Evolutionary conservation across 495 filamentous ascomycete genomes (phyloP).

Genomic region (Penicillium cosmopolitanum): DNA sequence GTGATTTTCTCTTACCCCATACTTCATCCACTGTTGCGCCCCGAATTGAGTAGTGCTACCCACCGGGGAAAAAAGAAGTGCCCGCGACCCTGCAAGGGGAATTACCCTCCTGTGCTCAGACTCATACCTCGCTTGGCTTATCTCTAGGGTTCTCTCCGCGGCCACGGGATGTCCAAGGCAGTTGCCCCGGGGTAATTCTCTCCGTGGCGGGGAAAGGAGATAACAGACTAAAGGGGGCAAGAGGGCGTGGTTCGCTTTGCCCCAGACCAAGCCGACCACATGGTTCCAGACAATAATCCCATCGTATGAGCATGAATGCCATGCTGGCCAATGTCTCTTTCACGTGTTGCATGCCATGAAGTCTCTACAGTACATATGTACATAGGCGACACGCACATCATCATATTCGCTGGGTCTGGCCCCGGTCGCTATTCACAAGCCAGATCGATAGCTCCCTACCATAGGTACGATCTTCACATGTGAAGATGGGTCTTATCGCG

Average conservation of each 20-base stretch:
- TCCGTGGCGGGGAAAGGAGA: conserved; percentile 4
- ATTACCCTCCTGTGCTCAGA: neutral
- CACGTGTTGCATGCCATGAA: conserved; percentile 15
- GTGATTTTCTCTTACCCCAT: conserved; percentile 26
- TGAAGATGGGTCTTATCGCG: conserved; percentile 3
- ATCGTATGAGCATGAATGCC: neutral
- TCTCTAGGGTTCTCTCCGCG: neutral
- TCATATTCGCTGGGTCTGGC: conserved; percentile 1
- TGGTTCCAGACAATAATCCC: conserved; percentile 2
- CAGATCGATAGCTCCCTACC: conserved; percentile 4
- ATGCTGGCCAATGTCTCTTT: conserved; percentile 20
- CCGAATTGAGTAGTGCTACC: conserved; percentile 15
- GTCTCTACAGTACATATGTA: neutral
- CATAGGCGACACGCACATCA: neutral
- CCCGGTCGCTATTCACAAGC: neutral
- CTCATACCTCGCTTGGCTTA: conserved; percentile 3
- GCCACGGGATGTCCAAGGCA: neutral
- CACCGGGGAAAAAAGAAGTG: conserved; percentile 13
- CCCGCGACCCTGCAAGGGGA: neutral
- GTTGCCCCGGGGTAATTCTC: neutral
- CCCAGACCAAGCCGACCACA: conserved; percentile 5
- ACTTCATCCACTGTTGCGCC: conserved; percentile 13
- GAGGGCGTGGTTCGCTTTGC: neutral
- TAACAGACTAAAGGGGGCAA: neutral
- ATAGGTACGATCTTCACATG: conserved; percentile 2